Base-by-base conservation (phyloP, 345 rosid genomes). In the Abelmoschus esculentus region DNA sequence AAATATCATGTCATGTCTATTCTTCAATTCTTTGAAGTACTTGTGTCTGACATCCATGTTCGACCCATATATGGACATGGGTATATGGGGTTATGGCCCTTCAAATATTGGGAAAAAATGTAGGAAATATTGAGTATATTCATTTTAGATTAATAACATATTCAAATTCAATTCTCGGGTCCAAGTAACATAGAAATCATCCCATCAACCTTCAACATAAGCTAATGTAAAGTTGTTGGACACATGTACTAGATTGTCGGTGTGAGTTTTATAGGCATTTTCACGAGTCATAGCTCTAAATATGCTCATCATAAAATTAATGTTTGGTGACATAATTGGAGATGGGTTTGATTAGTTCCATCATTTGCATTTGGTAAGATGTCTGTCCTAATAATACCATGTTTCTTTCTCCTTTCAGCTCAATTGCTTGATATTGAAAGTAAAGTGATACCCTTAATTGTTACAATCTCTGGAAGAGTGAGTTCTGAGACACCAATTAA, bases 401-500 rank as follows among this genome's bases (percentile, higher is more conserved):
- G 36, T 53, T 59, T 57, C 70, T 73, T 80, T 73, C 36, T 22
- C 26, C 29, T 75, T 80, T 73, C 85, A 93, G 98, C 95, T 0
- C 90, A 87, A 70, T 79, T 93, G 69, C 80, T 93, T 52, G 97
- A 91, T 13, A 73, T 54, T 66, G 97, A 87, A 80, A 83, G 82
- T 76, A 89, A 88, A 81, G 84, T 87, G 10, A 65, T 86, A 40
- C 96, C 98, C 6, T 72, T 85, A 76, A 80, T 90, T 73, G 87
- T 93, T 66, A 86, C 97, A 6, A 77, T 93, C 31, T 85, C 81
- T 29, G 96, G 97, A 79, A 82, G 88, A 74, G 88, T 90, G 80
- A 93, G 96, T 65, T 87, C 97, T 44, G 92, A 90, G 76, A 77
- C 82, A n/a, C 99, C 99, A 47, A 89, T 95, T 26, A 89, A 75